Conservation (phyloP, 345 rosid genomes). For the Heritiera fomes region DNA sequence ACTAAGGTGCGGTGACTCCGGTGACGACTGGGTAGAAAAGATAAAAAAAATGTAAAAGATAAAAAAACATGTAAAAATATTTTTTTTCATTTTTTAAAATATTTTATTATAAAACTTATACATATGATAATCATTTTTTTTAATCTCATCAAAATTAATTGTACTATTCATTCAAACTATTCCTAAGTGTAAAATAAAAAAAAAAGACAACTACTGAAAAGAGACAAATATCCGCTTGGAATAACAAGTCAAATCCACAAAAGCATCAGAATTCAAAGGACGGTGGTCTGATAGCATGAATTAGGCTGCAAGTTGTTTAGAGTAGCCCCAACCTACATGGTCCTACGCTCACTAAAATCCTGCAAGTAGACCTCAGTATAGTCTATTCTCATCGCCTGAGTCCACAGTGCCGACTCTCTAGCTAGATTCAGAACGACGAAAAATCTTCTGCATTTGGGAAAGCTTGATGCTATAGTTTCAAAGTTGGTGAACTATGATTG, state of each 20-base stretch:
- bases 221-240: conserved; percentile 38
- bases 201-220: conserved; percentile 13
- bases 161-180: too few species aligned
- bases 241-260: conserved; percentile 29
- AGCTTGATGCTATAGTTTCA: not conserved
- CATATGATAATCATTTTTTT: too few species aligned
- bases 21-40: too few species aligned
- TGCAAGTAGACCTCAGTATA: conserved; percentile 38
- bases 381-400: conserved; percentile 26
- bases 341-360: conserved; percentile 30
- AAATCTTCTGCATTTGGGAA: conserved; percentile 1
- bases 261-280: conserved; percentile 43
- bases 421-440: conserved; percentile 5
- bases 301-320: conserved; percentile 55
- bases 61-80: too few species aligned
- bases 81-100: too few species aligned
- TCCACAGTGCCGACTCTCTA: not conserved
- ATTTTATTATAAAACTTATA: too few species aligned
- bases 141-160: too few species aligned
- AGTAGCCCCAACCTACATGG: conserved; percentile 39
- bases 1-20: too few species aligned
- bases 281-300: conserved; percentile 43
- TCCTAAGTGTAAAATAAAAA: too few species aligned
- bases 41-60: too few species aligned
- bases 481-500: not conserved